These are phyloP conservation scores for Trichoderma sp. DNA, from an alignment of 2,329 filamentous ascomycete genomes.

Conservation along the genomic window DNA sequence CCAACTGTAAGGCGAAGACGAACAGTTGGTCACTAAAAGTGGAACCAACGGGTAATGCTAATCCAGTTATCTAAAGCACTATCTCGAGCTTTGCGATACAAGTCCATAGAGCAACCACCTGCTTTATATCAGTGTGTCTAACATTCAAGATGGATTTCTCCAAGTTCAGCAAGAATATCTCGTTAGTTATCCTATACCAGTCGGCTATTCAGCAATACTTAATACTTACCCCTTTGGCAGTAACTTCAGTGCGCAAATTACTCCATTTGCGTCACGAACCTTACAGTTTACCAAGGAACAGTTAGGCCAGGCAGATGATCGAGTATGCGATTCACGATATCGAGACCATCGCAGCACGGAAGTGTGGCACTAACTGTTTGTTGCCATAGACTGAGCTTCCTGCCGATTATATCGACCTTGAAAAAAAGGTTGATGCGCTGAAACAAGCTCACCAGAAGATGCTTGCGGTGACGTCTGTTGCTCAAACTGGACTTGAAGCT, in stretches of 20 bases:
- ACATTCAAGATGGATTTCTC: slow-evolving; percentile 54
- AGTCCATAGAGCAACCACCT: too few species aligned
- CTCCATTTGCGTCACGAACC: slow-evolving; percentile 87
- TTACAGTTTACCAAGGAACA: slow-evolving; percentile 99
- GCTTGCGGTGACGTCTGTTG: slow-evolving; percentile 87
- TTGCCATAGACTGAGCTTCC: slow-evolving; percentile 79
- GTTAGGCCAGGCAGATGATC: slow-evolving; percentile 90
- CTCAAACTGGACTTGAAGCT: neutral
- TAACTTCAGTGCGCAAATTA: slow-evolving; percentile 73
- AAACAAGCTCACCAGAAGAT: slow-evolving; percentile 98
- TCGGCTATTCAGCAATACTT: neutral
- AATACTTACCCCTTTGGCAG: slow-evolving; percentile 30
- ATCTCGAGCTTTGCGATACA: too few species aligned
- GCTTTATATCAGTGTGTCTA: too few species aligned
- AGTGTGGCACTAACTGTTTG: neutral
- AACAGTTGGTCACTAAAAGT: too few species aligned
- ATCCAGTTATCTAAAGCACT: too few species aligned
- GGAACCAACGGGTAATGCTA: neutral
- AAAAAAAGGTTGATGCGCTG: slow-evolving; percentile 96
- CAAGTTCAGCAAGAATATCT: slow-evolving; percentile 54
- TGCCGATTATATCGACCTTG: slow-evolving; percentile 94
- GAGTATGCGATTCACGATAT: slow-evolving; percentile 50
- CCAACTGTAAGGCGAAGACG: neutral
- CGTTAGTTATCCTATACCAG: slow-evolving; percentile 39
- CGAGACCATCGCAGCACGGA: neutral